Conservation (phyloP, 176 grass and related monocot genomes). For the Areca catechu region DNA sequence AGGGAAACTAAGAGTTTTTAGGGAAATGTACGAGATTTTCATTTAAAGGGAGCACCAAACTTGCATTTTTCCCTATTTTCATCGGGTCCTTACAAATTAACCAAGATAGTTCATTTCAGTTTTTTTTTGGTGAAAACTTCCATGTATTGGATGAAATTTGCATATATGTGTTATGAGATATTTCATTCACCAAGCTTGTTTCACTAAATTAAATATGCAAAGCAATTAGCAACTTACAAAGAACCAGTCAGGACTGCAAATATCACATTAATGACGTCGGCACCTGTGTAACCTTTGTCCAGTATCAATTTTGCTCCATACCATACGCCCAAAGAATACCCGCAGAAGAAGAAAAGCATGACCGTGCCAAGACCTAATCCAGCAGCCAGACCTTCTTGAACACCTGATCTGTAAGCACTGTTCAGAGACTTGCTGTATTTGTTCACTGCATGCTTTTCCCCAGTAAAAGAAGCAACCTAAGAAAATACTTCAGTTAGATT, state of each 20-base stretch:
- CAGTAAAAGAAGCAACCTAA: slow-evolving; percentile 97
- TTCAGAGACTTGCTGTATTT: slow-evolving; percentile 72
- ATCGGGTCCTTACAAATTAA: too few species aligned
- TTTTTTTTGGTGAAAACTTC: too few species aligned
- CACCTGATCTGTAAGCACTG: slow-evolving; percentile 64
- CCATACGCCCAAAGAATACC: slow-evolving; percentile 95
- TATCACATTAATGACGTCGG: slow-evolving; percentile 96
- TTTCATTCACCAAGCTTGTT: too few species aligned
- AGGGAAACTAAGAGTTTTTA: too few species aligned
- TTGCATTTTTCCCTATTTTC: too few species aligned
- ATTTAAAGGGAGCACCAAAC: too few species aligned
- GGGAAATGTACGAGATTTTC: too few species aligned
- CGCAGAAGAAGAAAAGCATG: slow-evolving; percentile 88
- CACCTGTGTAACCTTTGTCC: slow-evolving; percentile 69
- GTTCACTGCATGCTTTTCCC: slow-evolving; percentile 76
- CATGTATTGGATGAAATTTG: too few species aligned
- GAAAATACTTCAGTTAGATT: background rate
- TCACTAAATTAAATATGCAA: background rate
- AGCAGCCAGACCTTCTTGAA: slow-evolving; percentile 71
- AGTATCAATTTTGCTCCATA: slow-evolving; percentile 94
- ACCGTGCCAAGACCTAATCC: slow-evolving; percentile 78
- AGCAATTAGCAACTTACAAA: slow-evolving; percentile 49
- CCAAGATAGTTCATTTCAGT: too few species aligned
- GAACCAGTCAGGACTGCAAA: slow-evolving; percentile 92
- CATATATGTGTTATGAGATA: too few species aligned